Evolutionary conservation across 495 filamentous ascomycete species (phyloP), one percentile per base, ranked within the genome.

Genomic region (Cercophora samala): DNA sequence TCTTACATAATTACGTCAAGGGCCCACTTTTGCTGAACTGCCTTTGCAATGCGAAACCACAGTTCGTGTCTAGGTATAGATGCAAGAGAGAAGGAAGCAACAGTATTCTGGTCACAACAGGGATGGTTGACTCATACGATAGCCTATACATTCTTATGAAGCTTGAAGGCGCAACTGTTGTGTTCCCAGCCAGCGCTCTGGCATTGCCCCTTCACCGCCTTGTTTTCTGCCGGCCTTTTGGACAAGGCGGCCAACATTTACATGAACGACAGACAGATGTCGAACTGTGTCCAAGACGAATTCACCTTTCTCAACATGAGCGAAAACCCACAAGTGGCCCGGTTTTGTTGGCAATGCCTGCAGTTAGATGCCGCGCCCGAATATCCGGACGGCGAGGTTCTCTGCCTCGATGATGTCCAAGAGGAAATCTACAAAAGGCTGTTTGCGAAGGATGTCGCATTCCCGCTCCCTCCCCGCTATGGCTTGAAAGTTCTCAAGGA

Each of bases 401-500:
- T 83, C n/a, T 70, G 74, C 21, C 71, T 78, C 0, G 74, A 73
- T 1, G 70, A 73, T 1, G 82, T 87, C 13, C 93, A 97, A 71
- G 74, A 81, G 42, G 77, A 81, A 67, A 76, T 96, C 26, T 91
- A 88, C 72, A 68, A 82, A 56, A 79, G 73, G 24, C 80, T 94
- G 59, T 93, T 95, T 74, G 75, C 86, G 65, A 81, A 85, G 15
- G 77, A 82, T 29, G 69, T 87, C 21, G 19, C 66, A 9, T 78
- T 78, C 60, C 75, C 84, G 8, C 91, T 90, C 58, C 90, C 91
- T 52, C 77, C 77, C 23, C 77, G 85, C 18, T 96, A 97, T 70
- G 85, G 85, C 62, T 73, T 89, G n/a, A 84, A 87, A 54, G 83
- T 93, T 0, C 73, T 96, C 63, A 96, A 95, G 76, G 77, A 83